Evolutionary conservation across 2,329 filamentous ascomycete genomes (phyloP), one percentile per base, ranked within the genome.

Genomic region (Penicillium sp.): DNA sequence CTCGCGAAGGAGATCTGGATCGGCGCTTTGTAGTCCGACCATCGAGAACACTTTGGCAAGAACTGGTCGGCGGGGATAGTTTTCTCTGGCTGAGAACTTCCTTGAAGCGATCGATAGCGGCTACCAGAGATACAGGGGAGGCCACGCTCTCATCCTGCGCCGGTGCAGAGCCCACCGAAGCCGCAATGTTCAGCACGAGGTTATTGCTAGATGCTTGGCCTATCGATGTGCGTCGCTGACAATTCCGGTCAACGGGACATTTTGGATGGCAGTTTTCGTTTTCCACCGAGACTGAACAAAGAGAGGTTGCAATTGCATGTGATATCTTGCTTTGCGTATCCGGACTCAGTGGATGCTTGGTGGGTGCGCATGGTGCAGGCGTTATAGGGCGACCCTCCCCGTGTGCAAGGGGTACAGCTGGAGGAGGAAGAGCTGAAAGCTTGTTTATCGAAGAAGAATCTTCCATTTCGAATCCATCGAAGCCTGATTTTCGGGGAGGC

Each of bases 31-130:
- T n/a, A n/a, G n/a, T n/a, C n/a, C n/a, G n/a, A n/a, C n/a, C n/a
- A n/a, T n/a, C n/a, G n/a, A n/a, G n/a, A n/a, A n/a, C n/a, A n/a
- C n/a, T n/a, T n/a, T n/a, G n/a, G n/a, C n/a, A n/a, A n/a, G n/a
- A n/a, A n/a, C n/a, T n/a, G 14, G 9, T 28, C 8, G 7, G 19
- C 24, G 11, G 14, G 24, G 40, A 39, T 21, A 6, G 11, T 16
- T 24, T 5, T 1, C 31, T 24, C 5, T 50, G 24, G 23, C 26
- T 28, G 23, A 43, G 24, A 1, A 18, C 50, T n/a, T 55, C 29
- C 14, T 49, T 60, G 24, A 63, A 43, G n/a, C 45, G 51, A 11
- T 61, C 51, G 1, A 65, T 52, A 10, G 57, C 58, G 10, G 55
- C 52, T 14, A 50, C 56, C 8, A 63, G 50, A 7, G 59, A 57